Base-by-base conservation (phyloP, 371 early-diverging fungal genomes). In the Mortierella sp. region DNA sequence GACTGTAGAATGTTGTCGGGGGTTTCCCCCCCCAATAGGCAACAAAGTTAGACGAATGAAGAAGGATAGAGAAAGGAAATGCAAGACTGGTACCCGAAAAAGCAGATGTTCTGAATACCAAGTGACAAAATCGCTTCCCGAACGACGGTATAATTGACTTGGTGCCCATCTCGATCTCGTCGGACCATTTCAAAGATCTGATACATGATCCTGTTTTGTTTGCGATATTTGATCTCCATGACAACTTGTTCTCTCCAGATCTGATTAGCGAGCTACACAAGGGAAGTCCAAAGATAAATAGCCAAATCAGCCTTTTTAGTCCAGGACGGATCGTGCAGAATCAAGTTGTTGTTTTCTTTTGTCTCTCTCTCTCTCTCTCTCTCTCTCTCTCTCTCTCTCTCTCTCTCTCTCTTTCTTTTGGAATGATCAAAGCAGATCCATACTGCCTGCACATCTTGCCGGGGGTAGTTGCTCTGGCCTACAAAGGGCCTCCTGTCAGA, bases 191-290 rank as follows among this genome's bases (percentile, higher is more conserved):
- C 91, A 77, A 93, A 85, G 30, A 94, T 83, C 62, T 92, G 92
- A 60, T 88, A 83, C 65, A 93, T 83, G 12, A 94, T 73, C 15
- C 90, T 83, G 74, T 95, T 93, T 57, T 86, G 85, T 50, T 88
- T 83, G 25, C 83, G 72, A 25, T 82, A 80, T 52, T 92, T 90
- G 60, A 95, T 87, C 14, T 81, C 80, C 57, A 86, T 75, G 18
- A 94, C 70, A 12, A 95, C 86, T 57, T 87, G 86, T 29, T 87
- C 87, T 68, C 89, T 91, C 96, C 96, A 94, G 12, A 94, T 82
- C 11, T 84, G 79, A 57, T 90, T 84, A 14, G 94, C 94, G 29
- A 93, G 84, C 93, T 91, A 60, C 23, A 12, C 28, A 21, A 7
- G 21, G 29, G 23, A 12, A 4, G 18, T 16, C 48, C 4, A 28